A percentile compares a stretch with the other conserved stretches of the same genome.
Evolutionary conservation across 345 rosid genomes (phyloP).

Genomic region (Abelmoschus esculentus): DNA sequence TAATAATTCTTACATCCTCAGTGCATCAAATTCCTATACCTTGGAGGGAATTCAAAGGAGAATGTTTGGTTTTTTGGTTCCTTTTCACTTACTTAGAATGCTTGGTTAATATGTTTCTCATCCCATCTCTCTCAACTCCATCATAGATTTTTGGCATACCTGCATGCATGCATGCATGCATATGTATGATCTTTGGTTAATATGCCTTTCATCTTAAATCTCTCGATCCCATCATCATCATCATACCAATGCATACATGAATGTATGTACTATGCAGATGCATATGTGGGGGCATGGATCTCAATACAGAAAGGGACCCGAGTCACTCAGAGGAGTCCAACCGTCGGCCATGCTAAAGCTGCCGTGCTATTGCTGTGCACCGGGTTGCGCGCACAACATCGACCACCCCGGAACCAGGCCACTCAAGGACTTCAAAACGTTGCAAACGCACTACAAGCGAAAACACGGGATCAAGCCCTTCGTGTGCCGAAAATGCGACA

Average conservation of each 20-base stretch:
- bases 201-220: not conserved
- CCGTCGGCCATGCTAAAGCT: slow-evolving; percentile 72
- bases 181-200: not conserved
- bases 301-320: slow-evolving; percentile 78
- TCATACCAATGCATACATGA: not conserved
- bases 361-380: slow-evolving; percentile 66
- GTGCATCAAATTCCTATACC: too few relatives aligned
- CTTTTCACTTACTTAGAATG: too few relatives aligned
- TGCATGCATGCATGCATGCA: not conserved
- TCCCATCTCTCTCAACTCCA: not conserved
- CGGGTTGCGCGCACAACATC: slow-evolving; percentile 66
- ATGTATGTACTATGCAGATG: slow-evolving; percentile 46
- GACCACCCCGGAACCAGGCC: slow-evolving; percentile 73
- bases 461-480: slow-evolving; percentile 68
- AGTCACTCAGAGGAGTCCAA: slow-evolving; percentile 61
- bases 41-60: too few relatives aligned
- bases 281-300: slow-evolving; percentile 97
- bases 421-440: slow-evolving; percentile 74
- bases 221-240: not conserved
- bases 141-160: not conserved
- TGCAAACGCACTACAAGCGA: slow-evolving; percentile 80
- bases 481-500: slow-evolving; percentile 63
- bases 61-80: too few relatives aligned
- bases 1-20: too few relatives aligned
- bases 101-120: too few relatives aligned